Evolutionary conservation across 2,329 filamentous ascomycete genomes (phyloP), one percentile per base, ranked within the genome.

Genomic region (Curvularia sp.): DNA sequence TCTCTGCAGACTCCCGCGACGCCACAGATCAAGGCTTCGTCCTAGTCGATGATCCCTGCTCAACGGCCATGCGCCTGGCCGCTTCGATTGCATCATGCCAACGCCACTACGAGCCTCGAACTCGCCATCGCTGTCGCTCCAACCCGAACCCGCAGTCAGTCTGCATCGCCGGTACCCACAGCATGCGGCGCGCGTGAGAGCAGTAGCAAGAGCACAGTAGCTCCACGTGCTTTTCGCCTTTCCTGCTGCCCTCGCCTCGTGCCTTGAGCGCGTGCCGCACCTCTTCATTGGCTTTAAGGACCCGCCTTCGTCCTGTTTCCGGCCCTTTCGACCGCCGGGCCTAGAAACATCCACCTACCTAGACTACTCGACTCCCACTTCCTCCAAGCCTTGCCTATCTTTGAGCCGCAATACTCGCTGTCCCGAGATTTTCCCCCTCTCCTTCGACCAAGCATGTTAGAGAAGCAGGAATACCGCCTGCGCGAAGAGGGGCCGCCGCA

Each of bases 261-360:
- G 31, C 46, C 62, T 58, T 57, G 59, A 62, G 50, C 62, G 59
- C 62, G 57, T 62, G 62, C 58, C 24, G 31, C 15, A n/a, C 18
- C 12, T 8, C 8, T 35, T n/a, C 9, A 15, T 18, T 47, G 12
- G 30, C n/a, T 47, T 58, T 55, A 63, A 60, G 35, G n/a, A 31
- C 38, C 24, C 46, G 51, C 30, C 28, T 55, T 52, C 38, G 12
- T n/a, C 20, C 31, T 47, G 20, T n/a, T 53, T 48, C 42, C 50
- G 38, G n/a, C 47, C n/a, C 10, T 47, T 58, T 60, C 28, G 33
- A 50, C 47, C 6, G 38, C 54, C 15, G 28, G 22, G 35, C 46
- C 46, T 58, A 30, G 18, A 43, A 38, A 31, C 26, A 22, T 15
- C 33, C 31, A 46, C 50, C 52, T 31, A 51, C 47, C 50, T 33